These are phyloP conservation scores for Colletotrichum caudatum DNA, from an alignment of 2,329 filamentous ascomycete genomes.

Conservation along the genomic window DNA sequence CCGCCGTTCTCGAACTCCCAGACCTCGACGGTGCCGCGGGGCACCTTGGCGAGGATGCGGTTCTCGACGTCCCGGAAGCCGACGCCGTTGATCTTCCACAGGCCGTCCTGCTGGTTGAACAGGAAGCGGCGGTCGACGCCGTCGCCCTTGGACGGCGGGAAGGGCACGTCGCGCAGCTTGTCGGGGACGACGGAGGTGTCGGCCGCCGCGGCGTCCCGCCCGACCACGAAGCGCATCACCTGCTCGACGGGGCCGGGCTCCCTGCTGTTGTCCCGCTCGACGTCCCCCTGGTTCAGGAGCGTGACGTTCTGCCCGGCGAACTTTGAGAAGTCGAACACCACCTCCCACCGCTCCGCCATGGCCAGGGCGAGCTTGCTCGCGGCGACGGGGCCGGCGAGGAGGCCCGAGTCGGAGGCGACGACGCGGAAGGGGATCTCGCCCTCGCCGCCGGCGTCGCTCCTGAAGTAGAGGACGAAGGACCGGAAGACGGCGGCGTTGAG, in stretches of 20 bases:
- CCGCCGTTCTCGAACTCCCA: slow-evolving; percentile 64
- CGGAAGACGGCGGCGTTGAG: slow-evolving; percentile 63
- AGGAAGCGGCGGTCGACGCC: slow-evolving; percentile 58
- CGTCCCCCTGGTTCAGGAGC: slow-evolving; percentile 48
- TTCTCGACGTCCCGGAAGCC: slow-evolving; percentile 59
- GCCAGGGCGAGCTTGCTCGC: slow-evolving; percentile 58
- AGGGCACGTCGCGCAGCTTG: slow-evolving; percentile 53
- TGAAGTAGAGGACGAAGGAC: slow-evolving; percentile 62
- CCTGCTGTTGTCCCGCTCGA: slow-evolving; percentile 54
- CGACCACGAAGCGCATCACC: slow-evolving; percentile 65
- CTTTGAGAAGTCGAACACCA: slow-evolving; percentile 66
- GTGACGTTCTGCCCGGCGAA: slow-evolving; percentile 62
- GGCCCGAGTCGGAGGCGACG: slow-evolving; percentile 66
- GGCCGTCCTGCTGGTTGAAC: slow-evolving; percentile 57
- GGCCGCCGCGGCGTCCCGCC: slow-evolving; percentile 47
- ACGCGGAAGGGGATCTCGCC: slow-evolving; percentile 61
- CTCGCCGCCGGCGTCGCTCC: slow-evolving; percentile 48
- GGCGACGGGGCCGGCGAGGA: slow-evolving; percentile 59
- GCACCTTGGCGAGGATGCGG: slow-evolving; percentile 62
- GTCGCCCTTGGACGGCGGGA: slow-evolving; percentile 50
- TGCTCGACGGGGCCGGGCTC: slow-evolving; percentile 65
- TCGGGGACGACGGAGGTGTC: slow-evolving; percentile 53
- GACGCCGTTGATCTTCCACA: slow-evolving; percentile 66
- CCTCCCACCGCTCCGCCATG: slow-evolving; percentile 69
- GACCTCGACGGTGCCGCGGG: slow-evolving; percentile 60